Percentiles rank a stretch among this genome's conserved stretches.
These are phyloP conservation scores for Vitis hybrid DNA, from an alignment of 177 flowering plant genomes.

Conservation along the genomic window DNA sequence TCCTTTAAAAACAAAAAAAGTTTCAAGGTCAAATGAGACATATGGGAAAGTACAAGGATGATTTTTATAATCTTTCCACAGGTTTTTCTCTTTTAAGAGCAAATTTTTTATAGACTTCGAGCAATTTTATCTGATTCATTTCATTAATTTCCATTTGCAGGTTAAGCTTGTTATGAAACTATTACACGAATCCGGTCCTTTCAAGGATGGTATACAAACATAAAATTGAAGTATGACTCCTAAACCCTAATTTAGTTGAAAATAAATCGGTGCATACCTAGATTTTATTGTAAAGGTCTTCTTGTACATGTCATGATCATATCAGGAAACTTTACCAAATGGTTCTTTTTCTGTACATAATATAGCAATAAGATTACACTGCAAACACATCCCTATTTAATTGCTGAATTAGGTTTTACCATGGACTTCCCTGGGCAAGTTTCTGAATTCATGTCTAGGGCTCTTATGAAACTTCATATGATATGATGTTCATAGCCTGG, in stretches of 20 bases:
- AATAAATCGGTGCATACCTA: background rate
- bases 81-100: no score
- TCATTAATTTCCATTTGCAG: conserved; percentile 36
- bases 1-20: no score
- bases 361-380: background rate
- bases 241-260: background rate
- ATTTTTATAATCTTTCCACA: background rate
- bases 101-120: no score
- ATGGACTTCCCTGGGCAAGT: no score
- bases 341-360: background rate
- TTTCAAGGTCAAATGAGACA: no score
- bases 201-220: conserved; percentile 56
- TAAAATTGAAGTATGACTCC: background rate
- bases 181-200: conserved; percentile 78
- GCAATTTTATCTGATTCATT: background rate
- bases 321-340: background rate
- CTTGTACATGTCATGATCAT: background rate
- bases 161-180: conserved; percentile 67
- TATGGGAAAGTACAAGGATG: background rate
- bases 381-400: background rate
- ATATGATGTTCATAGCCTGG: no score
- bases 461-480: no score
- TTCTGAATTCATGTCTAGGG: background rate
- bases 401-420: no score
- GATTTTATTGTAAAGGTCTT: background rate